Conservation (phyloP, 2,329 filamentous ascomycete genomes). For the Pestalotiopsis sp. region DNA sequence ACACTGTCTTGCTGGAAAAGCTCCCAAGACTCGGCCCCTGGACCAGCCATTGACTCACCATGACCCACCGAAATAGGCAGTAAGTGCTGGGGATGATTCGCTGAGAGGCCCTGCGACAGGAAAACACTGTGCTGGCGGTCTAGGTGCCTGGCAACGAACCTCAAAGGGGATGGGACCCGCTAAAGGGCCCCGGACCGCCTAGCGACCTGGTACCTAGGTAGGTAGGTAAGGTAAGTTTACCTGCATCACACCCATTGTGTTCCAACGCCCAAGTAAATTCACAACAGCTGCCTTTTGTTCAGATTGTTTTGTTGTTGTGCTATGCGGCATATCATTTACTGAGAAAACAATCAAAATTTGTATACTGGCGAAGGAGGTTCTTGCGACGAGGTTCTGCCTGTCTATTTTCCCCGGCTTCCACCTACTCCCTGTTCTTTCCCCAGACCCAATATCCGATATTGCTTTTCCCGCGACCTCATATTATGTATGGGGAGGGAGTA, state of each 20-base stretch:
- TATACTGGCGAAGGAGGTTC: background rate
- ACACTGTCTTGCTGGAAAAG: background rate
- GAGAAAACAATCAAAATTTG: background rate
- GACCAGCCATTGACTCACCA: background rate
- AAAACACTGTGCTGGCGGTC: background rate
- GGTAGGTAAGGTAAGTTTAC: background rate
- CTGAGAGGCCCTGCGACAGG: background rate
- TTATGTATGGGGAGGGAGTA: background rate
- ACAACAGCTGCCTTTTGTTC: background rate
- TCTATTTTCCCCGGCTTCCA: background rate
- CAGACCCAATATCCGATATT: background rate
- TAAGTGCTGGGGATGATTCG: background rate
- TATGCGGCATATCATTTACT: background rate
- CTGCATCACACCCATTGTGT: background rate
- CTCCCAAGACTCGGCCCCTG: background rate
- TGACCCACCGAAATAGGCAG: conserved; percentile 6
- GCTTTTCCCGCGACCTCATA: background rate
- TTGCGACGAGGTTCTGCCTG: background rate
- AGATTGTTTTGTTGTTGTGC: background rate
- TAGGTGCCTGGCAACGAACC: background rate
- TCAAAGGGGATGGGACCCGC: background rate
- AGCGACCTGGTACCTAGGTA: background rate
- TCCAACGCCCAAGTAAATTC: background rate
- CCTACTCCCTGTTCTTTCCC: background rate
- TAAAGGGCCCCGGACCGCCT: background rate